phyloP scores from a whole-genome alignment of 2,329 filamentous ascomycete species.

The Neurospora crassa region DNA sequence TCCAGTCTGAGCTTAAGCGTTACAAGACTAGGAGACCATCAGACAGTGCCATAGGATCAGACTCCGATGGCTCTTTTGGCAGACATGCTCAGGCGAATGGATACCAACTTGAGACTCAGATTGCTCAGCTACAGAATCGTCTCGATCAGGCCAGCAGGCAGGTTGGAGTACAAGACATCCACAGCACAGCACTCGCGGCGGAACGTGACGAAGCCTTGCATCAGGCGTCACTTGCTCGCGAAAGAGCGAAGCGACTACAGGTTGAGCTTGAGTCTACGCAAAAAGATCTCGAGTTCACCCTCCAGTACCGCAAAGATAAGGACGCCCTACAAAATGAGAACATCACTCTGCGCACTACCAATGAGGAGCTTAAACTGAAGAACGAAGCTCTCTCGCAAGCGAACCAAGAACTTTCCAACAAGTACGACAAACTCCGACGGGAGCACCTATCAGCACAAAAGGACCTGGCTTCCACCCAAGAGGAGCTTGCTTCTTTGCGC shows the following conservation, averaged over 20 bases:
- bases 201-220: constrained; percentile 58
- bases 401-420: constrained; percentile 13
- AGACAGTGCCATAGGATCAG: constrained; percentile 33
- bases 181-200: constrained; percentile 50
- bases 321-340: constrained; percentile 30
- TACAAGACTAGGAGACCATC: constrained; percentile 30
- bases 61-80: constrained; percentile 32
- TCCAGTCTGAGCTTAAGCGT: constrained; percentile 39
- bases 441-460: constrained; percentile 29
- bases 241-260: constrained; percentile 26
- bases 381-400: constrained; percentile 14
- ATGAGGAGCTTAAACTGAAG: constrained; percentile 30
- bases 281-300: constrained; percentile 28
- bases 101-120: constrained; percentile 25
- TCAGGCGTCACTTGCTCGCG: constrained; percentile 51
- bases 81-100: constrained; percentile 36
- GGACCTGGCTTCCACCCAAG: constrained; percentile 34
- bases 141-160: constrained; percentile 55
- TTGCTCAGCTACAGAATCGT: constrained; percentile 50
- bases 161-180: constrained; percentile 51
- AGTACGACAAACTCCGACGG: constrained; percentile 28
- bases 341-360: constrained; percentile 30
- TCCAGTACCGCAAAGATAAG: constrained; percentile 28
- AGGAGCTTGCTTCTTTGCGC: constrained; percentile 39
- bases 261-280: constrained; percentile 27